Conservation (phyloP, 108 stramenopile genomes). For the Seminavis robusta region DNA sequence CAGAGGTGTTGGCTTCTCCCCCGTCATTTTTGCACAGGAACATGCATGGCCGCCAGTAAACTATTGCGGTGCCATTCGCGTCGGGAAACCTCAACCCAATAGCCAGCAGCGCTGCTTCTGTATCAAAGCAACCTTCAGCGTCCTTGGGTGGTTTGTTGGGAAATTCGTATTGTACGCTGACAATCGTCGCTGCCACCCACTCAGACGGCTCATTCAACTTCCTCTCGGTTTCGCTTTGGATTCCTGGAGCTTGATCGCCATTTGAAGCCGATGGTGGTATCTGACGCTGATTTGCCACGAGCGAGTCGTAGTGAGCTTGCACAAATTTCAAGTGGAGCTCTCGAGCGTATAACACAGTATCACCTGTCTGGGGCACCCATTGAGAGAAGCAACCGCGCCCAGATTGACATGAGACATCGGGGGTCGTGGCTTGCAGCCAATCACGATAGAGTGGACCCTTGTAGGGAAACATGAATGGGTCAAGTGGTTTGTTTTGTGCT, state of each 20-base stretch:
- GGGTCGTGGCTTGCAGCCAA: slow-evolving; percentile 18
- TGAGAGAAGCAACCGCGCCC: not conserved
- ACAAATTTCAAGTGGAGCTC: slow-evolving; percentile 34
- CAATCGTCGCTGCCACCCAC: slow-evolving; percentile 19
- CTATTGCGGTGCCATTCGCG: not conserved
- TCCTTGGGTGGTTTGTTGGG: not conserved
- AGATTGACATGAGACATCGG: not conserved
- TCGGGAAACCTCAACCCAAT: slow-evolving; percentile 22
- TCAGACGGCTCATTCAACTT: slow-evolving; percentile 1
- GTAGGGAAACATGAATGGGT: slow-evolving; percentile 13
- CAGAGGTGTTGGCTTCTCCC: not conserved
- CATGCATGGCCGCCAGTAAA: slow-evolving; percentile 37
- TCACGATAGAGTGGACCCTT: slow-evolving; percentile 9
- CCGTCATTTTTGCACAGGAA: not conserved
- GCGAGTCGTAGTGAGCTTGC: slow-evolving; percentile 18
- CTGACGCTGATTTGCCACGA: slow-evolving; percentile 27
- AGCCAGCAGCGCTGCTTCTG: slow-evolving; percentile 10
- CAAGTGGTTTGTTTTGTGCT: not conserved
- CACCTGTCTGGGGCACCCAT: slow-evolving; percentile 58
- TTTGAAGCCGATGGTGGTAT: too few relatives aligned
- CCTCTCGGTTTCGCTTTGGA: not conserved
- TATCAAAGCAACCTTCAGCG: slow-evolving; percentile 18
- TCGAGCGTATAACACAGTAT: slow-evolving; percentile 41
- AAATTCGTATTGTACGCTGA: slow-evolving; percentile 14
- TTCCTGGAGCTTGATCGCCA: too few relatives aligned